Conservation (phyloP, 495 filamentous ascomycete genomes). For the Hypoxylon trugodes region DNA sequence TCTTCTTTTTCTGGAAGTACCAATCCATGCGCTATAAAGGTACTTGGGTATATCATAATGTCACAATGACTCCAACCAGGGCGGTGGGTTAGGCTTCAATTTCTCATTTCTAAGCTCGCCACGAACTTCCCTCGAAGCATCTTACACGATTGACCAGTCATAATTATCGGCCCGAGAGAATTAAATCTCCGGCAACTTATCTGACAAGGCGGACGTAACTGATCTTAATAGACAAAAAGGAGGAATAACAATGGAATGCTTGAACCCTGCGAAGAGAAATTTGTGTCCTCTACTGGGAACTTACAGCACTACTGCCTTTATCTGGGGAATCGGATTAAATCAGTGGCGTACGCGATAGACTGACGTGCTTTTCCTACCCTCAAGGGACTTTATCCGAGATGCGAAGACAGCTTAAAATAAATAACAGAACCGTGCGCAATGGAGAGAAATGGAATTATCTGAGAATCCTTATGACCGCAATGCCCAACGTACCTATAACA, state of each 20-base stretch:
- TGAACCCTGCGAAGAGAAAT: too few species aligned
- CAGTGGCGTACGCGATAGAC: too few species aligned
- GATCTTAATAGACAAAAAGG: neutral
- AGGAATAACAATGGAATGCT: neutral
- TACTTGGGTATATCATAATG: neutral
- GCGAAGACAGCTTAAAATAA: constrained; percentile 11
- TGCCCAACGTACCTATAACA: constrained; percentile 17
- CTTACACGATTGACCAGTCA: neutral
- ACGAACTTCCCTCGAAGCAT: neutral
- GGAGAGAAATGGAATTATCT: too few species aligned
- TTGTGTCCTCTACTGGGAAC: too few species aligned
- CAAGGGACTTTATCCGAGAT: constrained; percentile 11
- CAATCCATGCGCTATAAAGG: neutral
- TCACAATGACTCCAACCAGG: neutral
- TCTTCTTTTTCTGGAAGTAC: neutral
- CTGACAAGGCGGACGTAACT: neutral
- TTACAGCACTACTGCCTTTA: too few species aligned
- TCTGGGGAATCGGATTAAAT: too few species aligned
- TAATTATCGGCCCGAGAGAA: constrained; percentile 1
- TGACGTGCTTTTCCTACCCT: neutral
- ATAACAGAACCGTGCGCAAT: constrained; percentile 7
- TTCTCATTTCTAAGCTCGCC: neutral
- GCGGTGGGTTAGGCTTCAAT: neutral
- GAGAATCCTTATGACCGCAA: too few species aligned
- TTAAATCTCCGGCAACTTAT: neutral